Base-by-base conservation (phyloP, 768 basidiomycete genomes). In the Pleurotus eryngii region DNA sequence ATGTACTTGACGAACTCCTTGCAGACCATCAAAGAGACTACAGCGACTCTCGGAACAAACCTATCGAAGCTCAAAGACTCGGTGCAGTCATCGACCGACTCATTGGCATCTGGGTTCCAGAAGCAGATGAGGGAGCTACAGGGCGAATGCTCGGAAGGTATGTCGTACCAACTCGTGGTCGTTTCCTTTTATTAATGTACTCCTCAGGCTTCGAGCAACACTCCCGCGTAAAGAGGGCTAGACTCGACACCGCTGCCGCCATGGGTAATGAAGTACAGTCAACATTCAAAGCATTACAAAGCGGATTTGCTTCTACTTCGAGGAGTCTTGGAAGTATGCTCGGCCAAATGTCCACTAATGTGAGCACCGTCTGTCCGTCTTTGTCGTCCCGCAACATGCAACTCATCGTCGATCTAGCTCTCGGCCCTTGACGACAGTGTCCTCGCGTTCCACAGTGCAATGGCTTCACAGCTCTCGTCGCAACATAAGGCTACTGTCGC, bases 221-320 rank as follows among this genome's bases (percentile, higher is more conserved):
- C 63, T 71, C 73, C 43, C 76, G 81, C 55, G 79, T 83, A 14
- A 93, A 93, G 65, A 80, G 85, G 48, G 84, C 84, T 39, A 81
- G 90, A 43, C 64, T 86, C 2, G 88, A 90, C 51, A 76, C 79
- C 8, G 84, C 81, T 17, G 73, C 76, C 42, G 66, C 72, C 3
- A 70, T 89, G 64, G 71, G 71, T 27, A 68, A 73, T 4, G 79
- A 83, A 30, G 64, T 82, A 35, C 79, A 84, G 60, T 73, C 77
- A 30, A 78, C 84, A 49, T 81, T 82, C 63, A 75, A 76, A 20
- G 70, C 73, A 54, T 63, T 85, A 56, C 81, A 85, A 59, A 73
- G 76, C 11, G 78, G 76, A 8, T 63, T 86, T 15, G 70, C 75
- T 18, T 80, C 84, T 1, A 76, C 77, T 35, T 80, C 82, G 14